These are phyloP conservation scores for Gossypium davidsonii DNA, from an alignment of 441 rosid genomes.

Conservation along the genomic window DNA sequence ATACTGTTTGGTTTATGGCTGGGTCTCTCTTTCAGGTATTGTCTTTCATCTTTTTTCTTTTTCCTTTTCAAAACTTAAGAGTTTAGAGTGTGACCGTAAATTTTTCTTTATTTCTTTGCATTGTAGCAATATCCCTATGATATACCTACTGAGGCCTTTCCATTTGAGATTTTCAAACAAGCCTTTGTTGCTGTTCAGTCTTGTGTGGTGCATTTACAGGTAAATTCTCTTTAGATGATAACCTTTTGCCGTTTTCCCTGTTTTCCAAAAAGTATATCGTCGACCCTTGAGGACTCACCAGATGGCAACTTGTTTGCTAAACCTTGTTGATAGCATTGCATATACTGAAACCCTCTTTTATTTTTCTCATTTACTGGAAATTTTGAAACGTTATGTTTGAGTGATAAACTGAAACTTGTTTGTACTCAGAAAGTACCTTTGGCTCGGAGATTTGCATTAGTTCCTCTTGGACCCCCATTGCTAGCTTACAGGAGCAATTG, in stretches of 20 bases:
- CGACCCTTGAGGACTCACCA: background rate
- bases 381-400: slow-evolving; percentile 7
- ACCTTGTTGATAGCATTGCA: background rate
- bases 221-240: slow-evolving; percentile 14
- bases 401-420: slow-evolving; percentile 17
- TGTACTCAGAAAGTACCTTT: slow-evolving; percentile 79
- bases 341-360: background rate
- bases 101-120: background rate
- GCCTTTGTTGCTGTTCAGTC: slow-evolving; percentile 96
- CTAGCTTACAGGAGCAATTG: slow-evolving; percentile 85
- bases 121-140: slow-evolving; percentile 94
- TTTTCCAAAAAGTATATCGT: background rate
- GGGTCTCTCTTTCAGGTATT: slow-evolving; percentile 93
- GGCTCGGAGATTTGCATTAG: slow-evolving; percentile 94
- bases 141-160: slow-evolving; percentile 89
- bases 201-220: slow-evolving; percentile 96
- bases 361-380: background rate
- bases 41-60: background rate
- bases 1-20: slow-evolving; percentile 98
- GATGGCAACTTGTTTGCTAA: background rate
- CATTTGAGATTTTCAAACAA: slow-evolving; percentile 88
- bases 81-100: background rate
- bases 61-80: background rate
- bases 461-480: slow-evolving; percentile 96
- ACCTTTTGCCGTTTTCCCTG: too few relatives aligned